Evolutionary conservation across 139 green algal genomes (phyloP), one percentile per base, ranked within the genome.

Genomic region (Chlamydomonas incerta): DNA sequence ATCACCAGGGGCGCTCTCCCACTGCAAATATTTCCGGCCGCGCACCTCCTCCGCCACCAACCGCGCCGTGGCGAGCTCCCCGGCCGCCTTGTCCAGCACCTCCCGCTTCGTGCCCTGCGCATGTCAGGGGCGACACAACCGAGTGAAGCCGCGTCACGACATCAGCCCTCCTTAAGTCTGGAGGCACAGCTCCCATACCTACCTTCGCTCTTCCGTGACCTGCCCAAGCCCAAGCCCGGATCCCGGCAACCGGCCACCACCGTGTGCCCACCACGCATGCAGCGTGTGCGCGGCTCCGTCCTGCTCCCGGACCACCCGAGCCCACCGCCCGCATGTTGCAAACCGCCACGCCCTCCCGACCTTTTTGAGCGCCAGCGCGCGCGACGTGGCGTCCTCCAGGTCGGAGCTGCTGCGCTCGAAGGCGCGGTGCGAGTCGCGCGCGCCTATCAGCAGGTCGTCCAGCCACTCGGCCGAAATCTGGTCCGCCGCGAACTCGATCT

Each of bases 401-500:
- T 85, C 79, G 9, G 11, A 31, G 47, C 46, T 75, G 65, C 35
- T 73, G 46, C 79, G 79, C 80, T 86, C 80, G 29, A 63, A 86
- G 4, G 52, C 55, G 1, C 68, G 52, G 52, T 62, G 28, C 28
- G 52, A 63, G 28, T 86, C 80, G 17, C 80, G 52, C 46, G 67
- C 68, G 18, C 46, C 80, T 52, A 79, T 33, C 68, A 86, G 50
- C 52, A 86, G 55, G 4, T 79, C 80, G 34, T 79, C 80, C 26
- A 80, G 67, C 80, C 80, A 86, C 67, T 86, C 80, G 52, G 52
- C 5, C 10, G 52, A 47, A 14, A 86, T 60, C 68, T 79, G 41
- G 55, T 86, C 80, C 26, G 80, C 80, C 0, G 80, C 67, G 29
- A 80, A 86, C 80, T 86, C 80, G 9, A 86, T 79, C 80, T 86